phyloP scores from a whole-genome alignment of 1,139 yeast genomes.

The Meyerozyma athensensis region DNA sequence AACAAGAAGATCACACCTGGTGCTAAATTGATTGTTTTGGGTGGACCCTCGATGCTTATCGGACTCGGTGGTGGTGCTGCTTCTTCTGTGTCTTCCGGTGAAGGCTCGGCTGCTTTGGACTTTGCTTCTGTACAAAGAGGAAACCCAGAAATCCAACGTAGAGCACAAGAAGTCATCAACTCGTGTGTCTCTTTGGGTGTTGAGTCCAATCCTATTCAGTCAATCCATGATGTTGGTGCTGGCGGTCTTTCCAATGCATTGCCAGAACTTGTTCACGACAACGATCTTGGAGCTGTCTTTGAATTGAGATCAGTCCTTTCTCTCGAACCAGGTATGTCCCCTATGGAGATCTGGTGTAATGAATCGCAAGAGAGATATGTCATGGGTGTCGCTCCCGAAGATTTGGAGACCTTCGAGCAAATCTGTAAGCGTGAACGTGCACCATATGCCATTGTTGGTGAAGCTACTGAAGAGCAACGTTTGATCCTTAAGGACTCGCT shows the following conservation, averaged over 20 bases:
- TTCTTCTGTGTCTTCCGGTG: constrained; percentile 91
- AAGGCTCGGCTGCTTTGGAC: constrained; percentile 91
- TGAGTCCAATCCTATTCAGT: constrained; percentile 76
- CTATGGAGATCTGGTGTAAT: constrained; percentile 99
- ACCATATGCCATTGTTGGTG: constrained; percentile 92
- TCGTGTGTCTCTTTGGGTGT: constrained; percentile 83
- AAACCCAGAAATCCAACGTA: constrained; percentile 98
- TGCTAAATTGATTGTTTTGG: constrained; percentile 85
- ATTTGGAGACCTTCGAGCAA: constrained; percentile 63
- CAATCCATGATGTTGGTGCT: constrained; percentile 98
- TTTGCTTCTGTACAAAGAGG: constrained; percentile 99
- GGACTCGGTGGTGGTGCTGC: constrained; percentile 99
- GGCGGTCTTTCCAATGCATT: constrained; percentile 97
- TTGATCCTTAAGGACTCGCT: constrained; percentile 76
- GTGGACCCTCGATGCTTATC: constrained; percentile 98
- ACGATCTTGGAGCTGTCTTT: constrained; percentile 88
- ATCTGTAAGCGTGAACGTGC: constrained; percentile 96
- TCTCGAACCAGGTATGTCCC: constrained; percentile 97
- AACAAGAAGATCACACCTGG: constrained; percentile 89
- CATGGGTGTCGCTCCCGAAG: constrained; percentile 81
- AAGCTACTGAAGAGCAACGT: constrained; percentile 83
- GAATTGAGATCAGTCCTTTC: constrained; percentile 89
- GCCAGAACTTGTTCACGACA: constrained; percentile 96
- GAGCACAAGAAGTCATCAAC: constrained; percentile 97
- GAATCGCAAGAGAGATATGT: constrained; percentile 99